These are phyloP conservation scores for Rutstroemia sp. DNA, from an alignment of 2,329 filamentous ascomycete genomes.

Conservation along the genomic window DNA sequence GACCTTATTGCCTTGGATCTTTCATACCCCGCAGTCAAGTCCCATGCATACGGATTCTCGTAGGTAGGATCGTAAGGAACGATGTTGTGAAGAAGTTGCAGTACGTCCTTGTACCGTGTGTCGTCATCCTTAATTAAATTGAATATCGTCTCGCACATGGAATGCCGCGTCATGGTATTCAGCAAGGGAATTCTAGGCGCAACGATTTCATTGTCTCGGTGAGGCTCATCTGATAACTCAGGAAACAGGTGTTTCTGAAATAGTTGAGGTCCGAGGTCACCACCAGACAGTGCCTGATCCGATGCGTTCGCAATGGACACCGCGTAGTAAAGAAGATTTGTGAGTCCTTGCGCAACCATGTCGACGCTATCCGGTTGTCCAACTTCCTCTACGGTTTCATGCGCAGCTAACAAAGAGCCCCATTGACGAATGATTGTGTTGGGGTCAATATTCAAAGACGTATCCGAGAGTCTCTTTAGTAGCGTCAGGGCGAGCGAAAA, in stretches of 20 bases:
- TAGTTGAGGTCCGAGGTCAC: slow-evolving; percentile 41
- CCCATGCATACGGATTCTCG: slow-evolving; percentile 47
- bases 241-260: slow-evolving; percentile 64
- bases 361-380: slow-evolving; percentile 28
- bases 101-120: slow-evolving; percentile 40
- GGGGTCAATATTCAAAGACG: slow-evolving; percentile 19
- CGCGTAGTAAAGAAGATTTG: slow-evolving; percentile 31
- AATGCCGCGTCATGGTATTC: slow-evolving; percentile 46
- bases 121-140: slow-evolving; percentile 45
- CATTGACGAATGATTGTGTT: slow-evolving; percentile 25
- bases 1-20: slow-evolving; percentile 63
- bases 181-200: slow-evolving; percentile 41
- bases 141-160: slow-evolving; percentile 54
- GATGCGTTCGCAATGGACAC: slow-evolving; percentile 24
- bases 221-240: slow-evolving; percentile 30
- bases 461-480: slow-evolving; percentile 34
- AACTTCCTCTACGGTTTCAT: slow-evolving; percentile 36
- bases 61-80: slow-evolving; percentile 41
- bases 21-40: slow-evolving; percentile 56
- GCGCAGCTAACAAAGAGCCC: slow-evolving; percentile 31
- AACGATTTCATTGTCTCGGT: slow-evolving; percentile 22
- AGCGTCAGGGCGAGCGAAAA: slow-evolving; percentile 36
- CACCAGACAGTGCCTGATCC: slow-evolving; percentile 21
- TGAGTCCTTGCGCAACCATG: slow-evolving; percentile 30
- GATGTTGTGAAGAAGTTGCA: slow-evolving; percentile 44